Percentiles rank a stretch among this genome's conserved stretches.
Evolutionary conservation across 2,329 filamentous ascomycete genomes (phyloP).

Genomic region (Botrytis fragariae): DNA sequence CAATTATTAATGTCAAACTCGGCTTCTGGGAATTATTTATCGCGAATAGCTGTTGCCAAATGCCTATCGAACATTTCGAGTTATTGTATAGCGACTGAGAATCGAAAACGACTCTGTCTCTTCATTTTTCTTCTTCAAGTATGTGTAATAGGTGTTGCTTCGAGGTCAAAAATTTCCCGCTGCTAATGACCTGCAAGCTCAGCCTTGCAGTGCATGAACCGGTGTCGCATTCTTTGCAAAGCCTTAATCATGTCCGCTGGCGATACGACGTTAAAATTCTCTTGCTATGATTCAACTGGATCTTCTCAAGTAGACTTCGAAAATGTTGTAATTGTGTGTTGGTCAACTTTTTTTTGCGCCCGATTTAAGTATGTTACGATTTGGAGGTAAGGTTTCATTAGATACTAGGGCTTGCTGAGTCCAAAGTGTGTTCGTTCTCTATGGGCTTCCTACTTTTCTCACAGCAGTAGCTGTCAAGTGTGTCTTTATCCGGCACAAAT

Average conservation of each 20-base stretch:
- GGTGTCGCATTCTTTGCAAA: not conserved
- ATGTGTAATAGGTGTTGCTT: not conserved
- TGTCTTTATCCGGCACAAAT: not conserved
- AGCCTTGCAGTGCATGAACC: not conserved
- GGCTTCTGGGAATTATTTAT: too few species aligned
- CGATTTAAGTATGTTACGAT: rapidly evolving
- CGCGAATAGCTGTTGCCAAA: too few species aligned
- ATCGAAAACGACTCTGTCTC: not conserved
- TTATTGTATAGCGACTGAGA: too few species aligned
- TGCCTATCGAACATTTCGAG: not conserved
- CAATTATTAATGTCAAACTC: not conserved
- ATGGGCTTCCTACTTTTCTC: not conserved
- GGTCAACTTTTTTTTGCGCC: not conserved
- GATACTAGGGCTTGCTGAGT: not conserved
- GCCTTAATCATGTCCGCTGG: too few species aligned
- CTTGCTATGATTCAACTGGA: not conserved
- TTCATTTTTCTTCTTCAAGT: too few species aligned
- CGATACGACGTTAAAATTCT: not conserved
- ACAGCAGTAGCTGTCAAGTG: not conserved
- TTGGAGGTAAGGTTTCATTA: too few species aligned
- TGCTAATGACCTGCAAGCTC: too few species aligned
- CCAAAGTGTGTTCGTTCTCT: not conserved
- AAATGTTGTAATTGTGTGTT: not conserved
- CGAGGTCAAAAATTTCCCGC: not conserved
- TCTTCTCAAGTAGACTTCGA: too few species aligned